A percentile compares a stretch with the other conserved stretches of the same genome.
Conservation (phyloP, 106 monocot genomes). For the Phalaenopsis equestris region DNA sequence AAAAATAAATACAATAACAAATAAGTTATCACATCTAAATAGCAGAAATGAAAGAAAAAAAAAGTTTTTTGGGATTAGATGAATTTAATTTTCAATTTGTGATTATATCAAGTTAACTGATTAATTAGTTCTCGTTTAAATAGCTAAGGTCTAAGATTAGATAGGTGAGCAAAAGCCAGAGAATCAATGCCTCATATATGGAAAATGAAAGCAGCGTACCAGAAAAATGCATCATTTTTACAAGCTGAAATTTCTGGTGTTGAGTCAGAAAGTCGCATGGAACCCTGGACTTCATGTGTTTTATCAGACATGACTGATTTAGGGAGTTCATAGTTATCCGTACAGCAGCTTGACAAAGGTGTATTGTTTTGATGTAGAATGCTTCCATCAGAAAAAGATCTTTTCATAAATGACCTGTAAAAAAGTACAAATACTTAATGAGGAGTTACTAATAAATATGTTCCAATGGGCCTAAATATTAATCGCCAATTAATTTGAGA, state of each 20-base stretch:
- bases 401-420: conserved; percentile 70
- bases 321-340: conserved; percentile 17
- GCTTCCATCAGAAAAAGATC: conserved; percentile 76
- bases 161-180: not conserved
- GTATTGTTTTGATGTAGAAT: conserved; percentile 36
- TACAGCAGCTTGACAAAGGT: conserved; percentile 14
- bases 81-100: not conserved
- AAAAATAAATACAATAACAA: not conserved
- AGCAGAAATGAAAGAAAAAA: not conserved
- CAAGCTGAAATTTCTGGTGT: conserved; percentile 47
- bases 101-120: not conserved
- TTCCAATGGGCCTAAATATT: not conserved
- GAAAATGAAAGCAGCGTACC: conserved; percentile 24
- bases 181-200: not conserved
- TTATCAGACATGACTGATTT: conserved; percentile 21
- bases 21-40: not conserved
- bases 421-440: conserved; percentile 12
- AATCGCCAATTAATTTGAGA: not conserved
- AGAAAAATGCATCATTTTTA: conserved; percentile 31
- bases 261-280: conserved; percentile 30
- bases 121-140: not conserved
- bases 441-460: not conserved
- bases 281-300: conserved; percentile 12
- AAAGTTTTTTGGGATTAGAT: not conserved
- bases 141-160: not conserved